phyloP scores from a whole-genome alignment of 75 land plant species.

The Isoetes taiwanensis region DNA sequence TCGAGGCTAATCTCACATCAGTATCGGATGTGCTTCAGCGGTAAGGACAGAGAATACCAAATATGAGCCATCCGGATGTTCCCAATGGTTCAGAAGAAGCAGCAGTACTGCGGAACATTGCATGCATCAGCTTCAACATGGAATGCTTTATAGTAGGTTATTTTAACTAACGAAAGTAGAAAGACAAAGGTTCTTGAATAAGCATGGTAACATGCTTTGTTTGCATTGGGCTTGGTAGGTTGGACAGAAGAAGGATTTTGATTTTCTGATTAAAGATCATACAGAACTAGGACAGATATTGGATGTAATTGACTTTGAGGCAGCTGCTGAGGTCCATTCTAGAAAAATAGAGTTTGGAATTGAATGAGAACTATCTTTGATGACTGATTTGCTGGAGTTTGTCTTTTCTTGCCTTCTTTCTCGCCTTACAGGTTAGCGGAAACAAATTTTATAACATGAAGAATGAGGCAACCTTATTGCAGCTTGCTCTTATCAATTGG shows the following conservation, averaged over 20 bases:
- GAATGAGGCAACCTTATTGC: slow-evolving; percentile 82
- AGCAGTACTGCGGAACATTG: slow-evolving; percentile 61
- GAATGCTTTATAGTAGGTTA: too few relatives aligned
- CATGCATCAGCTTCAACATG: slow-evolving; percentile 12
- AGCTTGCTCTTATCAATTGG: slow-evolving; percentile 81
- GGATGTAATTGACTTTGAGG: slow-evolving; percentile 84
- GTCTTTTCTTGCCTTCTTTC: background rate
- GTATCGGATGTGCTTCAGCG: slow-evolving; percentile 57
- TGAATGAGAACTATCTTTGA: too few relatives aligned
- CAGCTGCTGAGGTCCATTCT: slow-evolving; percentile 97
- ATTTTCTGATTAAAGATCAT: too few relatives aligned
- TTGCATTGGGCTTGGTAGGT: too few relatives aligned
- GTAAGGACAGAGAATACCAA: slow-evolving; percentile 85
- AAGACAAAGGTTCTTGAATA: too few relatives aligned
- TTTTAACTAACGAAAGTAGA: too few relatives aligned
- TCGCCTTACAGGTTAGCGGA: slow-evolving; percentile 89
- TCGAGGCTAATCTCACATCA: slow-evolving; percentile 56
- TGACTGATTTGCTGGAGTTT: too few relatives aligned
- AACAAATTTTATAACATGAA: slow-evolving; percentile 91
- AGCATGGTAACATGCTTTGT: too few relatives aligned
- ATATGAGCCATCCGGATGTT: slow-evolving; percentile 84
- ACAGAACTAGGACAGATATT: slow-evolving; percentile 73
- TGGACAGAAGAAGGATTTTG: slow-evolving; percentile 53
- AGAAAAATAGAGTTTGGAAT: too few relatives aligned
- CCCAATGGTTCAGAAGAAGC: slow-evolving; percentile 79